Evolutionary conservation across 345 rosid species (phyloP), one percentile per base, ranked within the genome.

Genomic region (Eucalyptus pauciflora): DNA sequence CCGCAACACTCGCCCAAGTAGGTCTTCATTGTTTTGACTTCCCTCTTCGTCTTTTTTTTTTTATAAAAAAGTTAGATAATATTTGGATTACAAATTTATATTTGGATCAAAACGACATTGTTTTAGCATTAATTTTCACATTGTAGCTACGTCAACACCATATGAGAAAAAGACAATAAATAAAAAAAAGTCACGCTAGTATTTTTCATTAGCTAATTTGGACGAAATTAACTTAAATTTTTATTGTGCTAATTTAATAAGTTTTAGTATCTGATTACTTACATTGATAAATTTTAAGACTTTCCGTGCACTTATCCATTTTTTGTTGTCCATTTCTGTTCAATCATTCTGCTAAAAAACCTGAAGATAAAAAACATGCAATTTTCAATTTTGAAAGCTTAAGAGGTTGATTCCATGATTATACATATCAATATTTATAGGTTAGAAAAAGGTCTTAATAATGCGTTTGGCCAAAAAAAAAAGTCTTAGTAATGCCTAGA

Each of bases 141-240:
- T 2, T 24, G 12, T 4, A 56, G 13, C 13, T 25, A 56, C 1
- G 6, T 56, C 29, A 24, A 2, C 29, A 25, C 29, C 62, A 10
- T 0, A 25, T 56, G 29, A 6, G 6, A 56, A 56, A 56, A 24
- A 56, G 5, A 56, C 10, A 24, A 56, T 22, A 4, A 56, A 20
- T 0, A 22, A 22, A 56, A 56, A 56, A 22, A 56, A 22, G 3
- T 4, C 29, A 10, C 1, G 1, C 0, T 10, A 24, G 3, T 25
- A 56, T 56, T 56, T 56, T 56, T 56, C 1, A 25, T 56, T 24
- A 56, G 6, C 13, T 10, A 56, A 56, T 22, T 56, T 24, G 29
- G 29, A 9, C 0, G 1, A 22, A 10, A 56, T 22, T 56, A 22
- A 56, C 9, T 24, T 0, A 56, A 54, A 9, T 2, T 56, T 56